Percentiles rank a stretch among this genome's conserved stretches.
Conservation (phyloP, 495 filamentous ascomycete species). For the Podospora appendiculata region DNA sequence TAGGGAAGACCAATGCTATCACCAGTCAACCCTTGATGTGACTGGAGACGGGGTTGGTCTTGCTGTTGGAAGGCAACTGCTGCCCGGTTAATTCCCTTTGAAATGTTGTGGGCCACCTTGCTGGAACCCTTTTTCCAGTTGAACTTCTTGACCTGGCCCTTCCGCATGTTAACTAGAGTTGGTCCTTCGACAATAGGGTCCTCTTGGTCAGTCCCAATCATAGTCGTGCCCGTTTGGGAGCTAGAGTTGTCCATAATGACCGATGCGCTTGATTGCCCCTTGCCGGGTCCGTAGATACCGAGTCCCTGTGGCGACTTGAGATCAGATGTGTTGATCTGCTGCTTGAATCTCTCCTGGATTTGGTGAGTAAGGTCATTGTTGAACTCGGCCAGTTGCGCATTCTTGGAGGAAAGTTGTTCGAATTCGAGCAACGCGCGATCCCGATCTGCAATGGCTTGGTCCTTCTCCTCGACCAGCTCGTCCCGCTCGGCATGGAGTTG, state of each 20-base stretch:
- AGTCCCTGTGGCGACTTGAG: conserved; percentile 63
- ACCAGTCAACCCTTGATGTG: conserved; percentile 43
- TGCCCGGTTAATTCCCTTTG: conserved; percentile 86
- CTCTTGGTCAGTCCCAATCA: conserved; percentile 59
- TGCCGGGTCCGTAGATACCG: conserved; percentile 73
- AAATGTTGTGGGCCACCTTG: conserved; percentile 85
- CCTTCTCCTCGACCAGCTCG: conserved; percentile 73
- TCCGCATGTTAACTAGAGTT: conserved; percentile 85
- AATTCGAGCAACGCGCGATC: conserved; percentile 93
- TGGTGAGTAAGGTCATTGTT: conserved; percentile 93
- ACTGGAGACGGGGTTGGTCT: conserved; percentile 33
- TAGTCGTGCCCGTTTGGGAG: conserved; percentile 29
- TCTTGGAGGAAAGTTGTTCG: conserved; percentile 87
- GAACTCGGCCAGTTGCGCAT: conserved; percentile 83
- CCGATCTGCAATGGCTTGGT: conserved; percentile 67
- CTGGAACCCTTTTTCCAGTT: conserved; percentile 98
- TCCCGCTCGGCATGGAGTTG: conserved; percentile 76
- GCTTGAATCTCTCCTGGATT: conserved; percentile 88
- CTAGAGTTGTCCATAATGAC: conserved; percentile 44
- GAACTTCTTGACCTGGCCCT: conserved; percentile 88
- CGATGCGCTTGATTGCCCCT: conserved; percentile 64
- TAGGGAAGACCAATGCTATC: conserved; percentile 54
- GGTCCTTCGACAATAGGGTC: conserved; percentile 66
- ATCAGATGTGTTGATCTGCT: conserved; percentile 52
- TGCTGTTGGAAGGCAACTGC: conserved; percentile 47